Evolutionary conservation across 1,139 yeast species (phyloP).

Genomic region (Spathaspora sp.): DNA sequence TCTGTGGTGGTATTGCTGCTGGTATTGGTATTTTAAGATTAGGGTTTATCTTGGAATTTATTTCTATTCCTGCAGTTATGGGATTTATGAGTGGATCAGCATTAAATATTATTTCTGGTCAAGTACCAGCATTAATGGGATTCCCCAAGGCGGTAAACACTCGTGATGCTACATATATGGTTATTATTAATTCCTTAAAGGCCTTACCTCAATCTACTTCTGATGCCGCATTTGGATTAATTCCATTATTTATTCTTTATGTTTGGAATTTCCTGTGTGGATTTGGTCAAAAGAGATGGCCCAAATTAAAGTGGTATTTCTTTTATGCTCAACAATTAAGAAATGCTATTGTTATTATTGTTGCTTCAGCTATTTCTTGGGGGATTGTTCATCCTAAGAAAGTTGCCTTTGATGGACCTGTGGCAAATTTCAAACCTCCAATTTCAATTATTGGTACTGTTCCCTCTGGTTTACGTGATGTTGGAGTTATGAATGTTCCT

Average conservation of each 20-base stretch:
- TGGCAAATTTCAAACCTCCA: slow-evolving; percentile 39
- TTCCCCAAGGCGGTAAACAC: slow-evolving; percentile 65
- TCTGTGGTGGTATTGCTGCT: slow-evolving; percentile 82
- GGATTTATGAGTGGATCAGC: slow-evolving; percentile 98
- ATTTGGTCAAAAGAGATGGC: slow-evolving; percentile 63
- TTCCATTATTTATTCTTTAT: slow-evolving; percentile 67
- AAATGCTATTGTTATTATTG: slow-evolving; percentile 76
- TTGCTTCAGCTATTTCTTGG: slow-evolving; percentile 71
- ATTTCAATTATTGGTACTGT: slow-evolving; percentile 71
- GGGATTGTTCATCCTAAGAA: slow-evolving; percentile 69
- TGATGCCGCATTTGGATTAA: slow-evolving; percentile 89
- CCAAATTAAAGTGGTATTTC: slow-evolving; percentile 53
- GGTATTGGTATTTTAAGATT: slow-evolving; percentile 81
- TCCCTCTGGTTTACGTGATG: slow-evolving; percentile 77
- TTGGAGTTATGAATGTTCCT: slow-evolving; percentile 71
- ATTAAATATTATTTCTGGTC: slow-evolving; percentile 75
- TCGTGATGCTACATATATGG: slow-evolving; percentile 66
- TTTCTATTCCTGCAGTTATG: slow-evolving; percentile 88
- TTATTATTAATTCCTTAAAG: slow-evolving; percentile 71
- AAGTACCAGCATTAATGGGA: slow-evolving; percentile 87
- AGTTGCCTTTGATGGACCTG: slow-evolving; percentile 46
- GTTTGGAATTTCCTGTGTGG: slow-evolving; percentile 60
- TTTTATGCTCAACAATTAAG: slow-evolving; percentile 77
- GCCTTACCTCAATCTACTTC: slow-evolving; percentile 63
- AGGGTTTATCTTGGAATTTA: slow-evolving; percentile 86